Evolutionary conservation across 2,329 filamentous ascomycete species (phyloP), one percentile per base, ranked within the genome.

Genomic region (Cladosporium sp.): DNA sequence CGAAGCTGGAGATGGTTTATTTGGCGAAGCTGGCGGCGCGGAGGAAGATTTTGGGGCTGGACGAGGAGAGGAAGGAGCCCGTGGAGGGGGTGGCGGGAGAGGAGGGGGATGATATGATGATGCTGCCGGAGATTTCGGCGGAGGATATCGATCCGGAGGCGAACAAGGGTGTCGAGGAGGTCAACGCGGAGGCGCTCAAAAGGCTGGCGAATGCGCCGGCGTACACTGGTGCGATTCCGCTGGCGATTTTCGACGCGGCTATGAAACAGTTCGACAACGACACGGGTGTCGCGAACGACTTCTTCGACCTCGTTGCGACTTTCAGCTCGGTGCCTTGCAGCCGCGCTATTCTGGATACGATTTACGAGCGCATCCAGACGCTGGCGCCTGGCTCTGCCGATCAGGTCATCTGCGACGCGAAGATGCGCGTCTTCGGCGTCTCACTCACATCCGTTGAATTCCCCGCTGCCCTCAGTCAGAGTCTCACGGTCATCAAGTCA

Each of bases 1-100:
- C 87, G 8, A 85, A 87, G 65, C 79, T 92, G 64, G 93, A 98
- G 76, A 89, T 95, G 83, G 85, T 93, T 57, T 97, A 95, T 77
- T 77, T 97, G 52, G 83, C 81, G 48, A 90, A 87, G 72, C 83
- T 97, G 64, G 83, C 87, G 54, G 82, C 82, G 56, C 82, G 89
- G 67, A 83, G 85, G 69, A 78, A 78, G 61, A 81, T 87, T 51
- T 66, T 88, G 53, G 84, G 84, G 3, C 68, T 87, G 53, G 82
- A 85, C 58, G 70, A 67, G 59, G 72, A 66, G 43, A 65, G 64
- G 43, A 71, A 69, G 46, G 66, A 63, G 32, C 59, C 56, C 7
- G 56, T 55, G 35, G 22, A 28, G 22, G 22, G 22, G 5, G 53
- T 71, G 57, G 67, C 79, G 56, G 69, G 71, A 40, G 71, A 66